These are phyloP conservation scores for Blattamonas nauphoetae DNA, from an alignment of 78 protist genomes.

Conservation along the genomic window DNA sequence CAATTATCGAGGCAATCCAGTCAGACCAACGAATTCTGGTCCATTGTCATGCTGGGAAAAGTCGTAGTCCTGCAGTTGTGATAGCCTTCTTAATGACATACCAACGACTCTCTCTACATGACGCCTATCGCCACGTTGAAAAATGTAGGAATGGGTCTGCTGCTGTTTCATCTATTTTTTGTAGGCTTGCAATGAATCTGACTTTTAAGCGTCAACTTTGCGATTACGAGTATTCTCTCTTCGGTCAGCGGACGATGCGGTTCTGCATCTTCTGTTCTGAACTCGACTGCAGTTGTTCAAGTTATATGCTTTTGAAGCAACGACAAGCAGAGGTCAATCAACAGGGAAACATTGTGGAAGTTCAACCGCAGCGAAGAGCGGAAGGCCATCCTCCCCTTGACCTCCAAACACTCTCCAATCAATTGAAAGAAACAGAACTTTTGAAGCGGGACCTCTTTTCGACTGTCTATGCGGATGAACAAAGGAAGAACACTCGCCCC, in stretches of 20 bases:
- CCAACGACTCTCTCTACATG: neutral
- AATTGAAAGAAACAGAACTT: too few relatives aligned
- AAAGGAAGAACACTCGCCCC: too few relatives aligned
- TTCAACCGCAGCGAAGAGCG: too few relatives aligned
- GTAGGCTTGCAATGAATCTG: neutral
- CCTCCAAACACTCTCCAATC: too few relatives aligned
- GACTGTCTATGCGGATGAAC: too few relatives aligned
- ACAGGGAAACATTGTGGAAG: too few relatives aligned
- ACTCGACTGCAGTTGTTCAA: neutral
- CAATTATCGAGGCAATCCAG: neutral
- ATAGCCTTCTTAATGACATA: neutral
- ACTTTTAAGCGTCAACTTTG: neutral
- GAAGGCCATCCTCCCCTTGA: too few relatives aligned
- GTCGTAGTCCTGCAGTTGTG: neutral
- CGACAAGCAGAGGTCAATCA: too few relatives aligned
- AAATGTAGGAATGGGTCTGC: constrained; percentile 4
- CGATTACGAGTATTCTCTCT: neutral
- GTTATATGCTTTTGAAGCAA: too few relatives aligned
- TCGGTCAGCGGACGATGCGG: neutral
- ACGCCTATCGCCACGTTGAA: neutral
- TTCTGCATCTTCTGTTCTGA: neutral
- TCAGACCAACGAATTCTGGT: neutral
- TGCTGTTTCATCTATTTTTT: neutral
- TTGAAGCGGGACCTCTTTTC: too few relatives aligned
- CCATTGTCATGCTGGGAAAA: constrained; percentile 13